Base-by-base conservation (phyloP, 768 basidiomycete species). In the Russula sp. region DNA sequence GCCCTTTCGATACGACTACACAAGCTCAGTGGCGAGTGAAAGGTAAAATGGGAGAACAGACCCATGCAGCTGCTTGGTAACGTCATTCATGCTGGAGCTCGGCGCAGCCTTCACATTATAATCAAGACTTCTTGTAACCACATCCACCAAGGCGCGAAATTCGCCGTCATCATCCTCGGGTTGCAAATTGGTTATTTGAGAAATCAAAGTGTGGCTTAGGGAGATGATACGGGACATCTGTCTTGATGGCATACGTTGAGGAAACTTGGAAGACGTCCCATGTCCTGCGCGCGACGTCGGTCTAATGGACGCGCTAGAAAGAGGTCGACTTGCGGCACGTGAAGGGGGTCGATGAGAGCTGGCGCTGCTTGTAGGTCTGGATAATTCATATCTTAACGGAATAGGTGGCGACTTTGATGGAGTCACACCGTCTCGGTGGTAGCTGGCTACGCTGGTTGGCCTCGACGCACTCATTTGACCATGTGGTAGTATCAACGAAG, bases 1-100 rank as follows among this genome's bases (percentile, higher is more conserved):
- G 88, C 88, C 72, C 92, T 92, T 71, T 87, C 76, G 22, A 80
- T 76, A 71, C 79, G 82, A 18, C 89, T 89, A 63, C 26, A 65
- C 26, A 26, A 53, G 62, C 58, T 57, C 71, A 73, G 30, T 26
- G 20, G 10, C 24, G 40, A 24, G 59, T 3, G 4, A 48, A 28
- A 24, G 14, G n/a, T 14, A 13, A 49, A 57, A 66, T 48, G 51
- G 49, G 44, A 67, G 9, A 71, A 69, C 80, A 57, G 73, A 89
- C 89, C 88, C 83, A 73, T 70, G 70, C 30, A 83, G 70, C 5
- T 82, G 82, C 56, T 78, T 80, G 64, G 86, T 82, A 50, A 88
- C 79, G 8, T 73, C 73, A 10, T 71, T 68, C 76, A 89, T 80
- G 71, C 87, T 86, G 10, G 80, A 76, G 65, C 83, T 81, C 4